These are phyloP conservation scores for Penicillium sp. DNA, from an alignment of 2,329 filamentous ascomycete genomes.

Conservation along the genomic window DNA sequence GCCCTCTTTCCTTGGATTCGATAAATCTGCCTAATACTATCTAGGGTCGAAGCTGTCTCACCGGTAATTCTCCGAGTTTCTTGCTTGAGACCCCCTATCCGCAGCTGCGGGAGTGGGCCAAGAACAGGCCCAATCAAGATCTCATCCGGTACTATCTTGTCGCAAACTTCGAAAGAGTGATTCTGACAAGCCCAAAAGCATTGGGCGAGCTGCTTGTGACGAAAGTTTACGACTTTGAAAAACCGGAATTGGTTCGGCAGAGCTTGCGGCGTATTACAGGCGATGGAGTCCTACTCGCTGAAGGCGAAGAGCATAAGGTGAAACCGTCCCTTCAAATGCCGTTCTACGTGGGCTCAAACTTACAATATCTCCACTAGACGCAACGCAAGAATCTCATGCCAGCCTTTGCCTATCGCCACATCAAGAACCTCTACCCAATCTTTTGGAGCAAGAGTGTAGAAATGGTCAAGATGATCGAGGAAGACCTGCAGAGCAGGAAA, in stretches of 20 bases:
- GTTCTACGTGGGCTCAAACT: background rate
- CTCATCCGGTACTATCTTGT: constrained; percentile 58
- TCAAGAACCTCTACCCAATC: constrained; percentile 73
- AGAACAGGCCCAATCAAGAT: constrained; percentile 57
- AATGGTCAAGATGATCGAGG: constrained; percentile 53
- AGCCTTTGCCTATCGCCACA: constrained; percentile 74
- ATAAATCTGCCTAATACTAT: constrained; percentile 1
- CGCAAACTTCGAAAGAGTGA: constrained; percentile 55
- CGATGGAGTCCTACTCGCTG: constrained; percentile 56
- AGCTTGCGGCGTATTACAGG: constrained; percentile 34
- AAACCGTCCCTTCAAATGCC: background rate
- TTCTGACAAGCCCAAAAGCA: constrained; percentile 55
- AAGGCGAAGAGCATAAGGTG: constrained; percentile 81
- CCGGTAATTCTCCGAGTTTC: constrained; percentile 38
- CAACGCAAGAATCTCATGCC: constrained; percentile 72
- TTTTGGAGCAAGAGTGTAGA: constrained; percentile 74
- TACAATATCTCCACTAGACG: constrained; percentile 18
- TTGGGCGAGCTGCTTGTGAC: constrained; percentile 62
- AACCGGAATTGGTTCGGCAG: constrained; percentile 46
- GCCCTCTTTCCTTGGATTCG: background rate
- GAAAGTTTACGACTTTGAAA: constrained; percentile 61
- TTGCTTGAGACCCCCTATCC: constrained; percentile 34
- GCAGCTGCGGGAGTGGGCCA: constrained; percentile 43
- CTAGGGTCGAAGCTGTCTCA: constrained; percentile 37
- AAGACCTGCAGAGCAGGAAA: constrained; percentile 34